These are phyloP conservation scores for Dichotomopilus funicola DNA, from an alignment of 2,329 filamentous ascomycete genomes.

Conservation along the genomic window DNA sequence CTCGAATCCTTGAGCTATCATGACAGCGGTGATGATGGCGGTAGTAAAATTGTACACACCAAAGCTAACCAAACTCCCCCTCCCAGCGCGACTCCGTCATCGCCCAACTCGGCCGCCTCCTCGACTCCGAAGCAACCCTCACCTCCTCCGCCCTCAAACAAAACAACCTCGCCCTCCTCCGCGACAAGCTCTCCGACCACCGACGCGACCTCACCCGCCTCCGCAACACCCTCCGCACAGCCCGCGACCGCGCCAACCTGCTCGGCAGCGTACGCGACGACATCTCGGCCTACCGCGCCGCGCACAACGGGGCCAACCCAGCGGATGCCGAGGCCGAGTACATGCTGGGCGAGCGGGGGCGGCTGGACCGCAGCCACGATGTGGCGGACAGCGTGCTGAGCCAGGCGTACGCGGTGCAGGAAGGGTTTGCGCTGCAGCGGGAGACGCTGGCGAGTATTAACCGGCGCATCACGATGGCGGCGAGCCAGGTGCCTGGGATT, in stretches of 20 bases:
- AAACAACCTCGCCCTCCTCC: slow-evolving; percentile 86
- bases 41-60: background rate
- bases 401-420: slow-evolving; percentile 94
- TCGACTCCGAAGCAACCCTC: slow-evolving; percentile 84
- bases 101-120: slow-evolving; percentile 74
- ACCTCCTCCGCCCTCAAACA: slow-evolving; percentile 93
- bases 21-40: background rate
- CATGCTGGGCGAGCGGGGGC: slow-evolving; percentile 83
- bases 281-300: slow-evolving; percentile 77
- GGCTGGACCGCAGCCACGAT: slow-evolving; percentile 83
- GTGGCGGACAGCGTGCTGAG: slow-evolving; percentile 86
- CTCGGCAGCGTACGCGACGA: slow-evolving; percentile 86
- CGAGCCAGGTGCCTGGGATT: slow-evolving; percentile 85
- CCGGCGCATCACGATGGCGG: slow-evolving; percentile 79
- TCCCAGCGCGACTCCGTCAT: slow-evolving; percentile 72
- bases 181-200: slow-evolving; percentile 84
- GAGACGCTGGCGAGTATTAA: slow-evolving; percentile 87
- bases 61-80: slow-evolving; percentile 14
- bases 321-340: slow-evolving; percentile 86
- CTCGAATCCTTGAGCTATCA: no score
- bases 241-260: slow-evolving; percentile 82
- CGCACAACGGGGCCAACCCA: slow-evolving; percentile 52
- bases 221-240: slow-evolving; percentile 64
- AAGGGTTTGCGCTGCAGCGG: slow-evolving; percentile 79
- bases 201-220: slow-evolving; percentile 73